Conservation (phyloP, 192 early-diverging fungal genomes). For the Entomortierella chlamydospora region DNA sequence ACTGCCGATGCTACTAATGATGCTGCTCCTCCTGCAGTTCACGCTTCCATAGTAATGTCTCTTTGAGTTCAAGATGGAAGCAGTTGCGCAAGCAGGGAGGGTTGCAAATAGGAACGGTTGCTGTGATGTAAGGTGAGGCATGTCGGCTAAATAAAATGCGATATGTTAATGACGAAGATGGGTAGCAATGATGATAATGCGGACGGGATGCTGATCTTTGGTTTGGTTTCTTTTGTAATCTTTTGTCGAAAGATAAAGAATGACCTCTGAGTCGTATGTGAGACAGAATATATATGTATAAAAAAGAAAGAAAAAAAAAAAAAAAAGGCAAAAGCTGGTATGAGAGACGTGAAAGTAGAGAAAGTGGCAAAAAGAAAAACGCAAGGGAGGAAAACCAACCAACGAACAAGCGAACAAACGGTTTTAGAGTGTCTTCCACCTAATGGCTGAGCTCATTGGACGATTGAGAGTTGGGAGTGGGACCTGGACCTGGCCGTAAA, state of each 20-base stretch:
- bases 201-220: neutral
- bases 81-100: constrained; percentile 28
- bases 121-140: constrained; percentile 31
- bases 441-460: neutral
- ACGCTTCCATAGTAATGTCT: constrained; percentile 24
- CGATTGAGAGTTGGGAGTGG: neutral
- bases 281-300: neutral
- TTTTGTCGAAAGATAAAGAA: neutral
- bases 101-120: constrained; percentile 30
- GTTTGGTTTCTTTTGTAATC: constrained; percentile 15
- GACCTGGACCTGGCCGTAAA: neutral
- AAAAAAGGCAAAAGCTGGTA: no score
- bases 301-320: no score
- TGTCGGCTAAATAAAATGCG: neutral
- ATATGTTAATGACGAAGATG: neutral
- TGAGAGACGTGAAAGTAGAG: no score
- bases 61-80: neutral
- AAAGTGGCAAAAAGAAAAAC: no score
- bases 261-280: neutral
- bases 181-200: constrained; percentile 4
- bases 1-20: constrained; percentile 9
- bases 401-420: no score
- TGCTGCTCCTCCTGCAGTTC: neutral
- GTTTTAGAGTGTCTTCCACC: neutral
- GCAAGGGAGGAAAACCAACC: no score